Evolutionary conservation across 805 yeast genomes (phyloP).

Genomic region (Zygosaccharomyces lentus): DNA sequence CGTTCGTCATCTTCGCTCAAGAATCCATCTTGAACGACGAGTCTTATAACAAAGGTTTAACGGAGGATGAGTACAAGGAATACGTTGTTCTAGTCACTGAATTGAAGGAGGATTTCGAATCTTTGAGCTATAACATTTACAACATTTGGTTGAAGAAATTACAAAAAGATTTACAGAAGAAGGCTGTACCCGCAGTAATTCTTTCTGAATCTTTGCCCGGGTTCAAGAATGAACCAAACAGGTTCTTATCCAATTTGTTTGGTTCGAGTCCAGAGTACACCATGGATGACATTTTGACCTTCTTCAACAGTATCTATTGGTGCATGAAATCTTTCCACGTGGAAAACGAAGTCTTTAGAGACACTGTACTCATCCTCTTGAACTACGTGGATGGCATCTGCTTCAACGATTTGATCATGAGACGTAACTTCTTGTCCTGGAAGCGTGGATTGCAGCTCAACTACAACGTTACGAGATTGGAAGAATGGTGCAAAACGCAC

Average conservation of each 20-base stretch:
- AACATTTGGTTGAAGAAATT: slow-evolving; percentile 96
- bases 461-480: slow-evolving; percentile 92
- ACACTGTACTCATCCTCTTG: slow-evolving; percentile 76
- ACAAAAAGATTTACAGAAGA: slow-evolving; percentile 84
- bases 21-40: slow-evolving; percentile 85
- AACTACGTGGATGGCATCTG: slow-evolving; percentile 87
- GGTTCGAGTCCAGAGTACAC: slow-evolving; percentile 66
- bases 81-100: slow-evolving; percentile 84
- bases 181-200: slow-evolving; percentile 92
- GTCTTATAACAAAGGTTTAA: slow-evolving; percentile 74
- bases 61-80: slow-evolving; percentile 83
- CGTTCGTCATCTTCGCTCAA: slow-evolving; percentile 93
- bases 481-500: slow-evolving; percentile 97
- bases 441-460: slow-evolving; percentile 95
- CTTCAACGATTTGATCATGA: slow-evolving; percentile 92
- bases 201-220: slow-evolving; percentile 95
- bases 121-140: slow-evolving; percentile 86
- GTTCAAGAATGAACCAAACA: slow-evolving; percentile 74
- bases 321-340: slow-evolving; percentile 87
- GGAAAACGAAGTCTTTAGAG: slow-evolving; percentile 78
- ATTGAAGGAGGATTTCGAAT: slow-evolving; percentile 90
- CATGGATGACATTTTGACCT: slow-evolving; percentile 91
- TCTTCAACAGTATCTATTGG: slow-evolving; percentile 88
- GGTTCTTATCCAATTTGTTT: slow-evolving; percentile 80
- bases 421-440: slow-evolving; percentile 93